phyloP scores from a whole-genome alignment of 331 rosid species.

The Cydonia oblonga region DNA sequence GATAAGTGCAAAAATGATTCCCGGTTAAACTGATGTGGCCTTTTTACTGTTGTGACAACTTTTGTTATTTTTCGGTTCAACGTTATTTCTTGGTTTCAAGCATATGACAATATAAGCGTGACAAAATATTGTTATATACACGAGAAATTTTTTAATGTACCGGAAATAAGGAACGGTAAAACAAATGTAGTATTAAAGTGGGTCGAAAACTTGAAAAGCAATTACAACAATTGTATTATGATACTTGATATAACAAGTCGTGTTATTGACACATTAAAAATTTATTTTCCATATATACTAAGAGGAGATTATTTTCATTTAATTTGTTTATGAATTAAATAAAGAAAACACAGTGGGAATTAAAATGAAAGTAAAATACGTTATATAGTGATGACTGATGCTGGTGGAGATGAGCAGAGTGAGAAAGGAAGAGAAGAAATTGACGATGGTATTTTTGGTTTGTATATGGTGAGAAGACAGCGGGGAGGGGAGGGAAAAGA shows the following conservation, averaged over 20 bases:
- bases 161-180: rapidly evolving
- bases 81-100: too few relatives aligned
- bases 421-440: not conserved
- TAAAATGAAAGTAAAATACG: not conserved
- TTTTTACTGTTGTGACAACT: not conserved
- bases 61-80: not conserved
- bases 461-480: conserved; percentile 3
- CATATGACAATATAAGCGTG: not conserved
- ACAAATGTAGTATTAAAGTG: too few relatives aligned
- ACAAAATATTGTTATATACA: not conserved
- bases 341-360: not conserved
- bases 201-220: too few relatives aligned
- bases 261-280: rapidly evolving
- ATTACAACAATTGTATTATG: too few relatives aligned
- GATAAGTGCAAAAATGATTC: not conserved
- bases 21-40: too few relatives aligned
- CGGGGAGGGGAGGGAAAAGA: too few relatives aligned
- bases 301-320: too few relatives aligned
- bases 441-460: not conserved
- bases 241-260: rapidly evolving
- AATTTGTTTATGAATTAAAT: not conserved
- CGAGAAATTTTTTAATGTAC: too few relatives aligned
- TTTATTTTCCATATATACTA: too few relatives aligned
- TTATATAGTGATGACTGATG: not conserved
- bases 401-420: not conserved